Conservation (phyloP, 106 monocot genomes). For the Xerophyta viscosa region DNA sequence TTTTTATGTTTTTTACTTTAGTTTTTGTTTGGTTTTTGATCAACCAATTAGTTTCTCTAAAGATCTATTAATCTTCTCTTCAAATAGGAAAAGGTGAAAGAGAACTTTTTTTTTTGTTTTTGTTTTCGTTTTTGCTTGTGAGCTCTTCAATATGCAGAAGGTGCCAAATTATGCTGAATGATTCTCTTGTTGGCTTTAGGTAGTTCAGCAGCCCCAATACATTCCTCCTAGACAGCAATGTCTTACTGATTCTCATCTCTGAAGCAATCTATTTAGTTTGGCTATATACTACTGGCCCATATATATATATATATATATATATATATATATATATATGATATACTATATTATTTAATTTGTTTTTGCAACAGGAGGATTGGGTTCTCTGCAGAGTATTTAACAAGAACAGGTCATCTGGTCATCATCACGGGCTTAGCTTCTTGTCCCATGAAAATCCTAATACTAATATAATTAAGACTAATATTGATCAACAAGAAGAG, state of each 20-base stretch:
- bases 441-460: background rate
- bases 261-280: background rate
- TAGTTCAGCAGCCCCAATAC: background rate
- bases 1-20: too few species aligned
- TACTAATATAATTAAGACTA: too few species aligned
- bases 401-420: constrained; percentile 11
- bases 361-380: constrained; percentile 43
- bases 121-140: background rate
- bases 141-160: background rate
- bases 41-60: too few species aligned
- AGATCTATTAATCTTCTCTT: background rate
- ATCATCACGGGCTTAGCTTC: background rate
- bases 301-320: too few species aligned
- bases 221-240: background rate
- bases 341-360: background rate
- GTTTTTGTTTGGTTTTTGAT: too few species aligned
- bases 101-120: background rate
- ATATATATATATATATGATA: too few species aligned
- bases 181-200: background rate
- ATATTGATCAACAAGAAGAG: too few species aligned
- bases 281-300: background rate
- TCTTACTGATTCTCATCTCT: background rate
- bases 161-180: background rate
- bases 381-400: constrained; percentile 47
- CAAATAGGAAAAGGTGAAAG: too few species aligned